Percentiles rank a stretch among this genome's conserved stretches.
Evolutionary conservation across 345 rosid genomes (phyloP).

Genomic region (Populus simonii): DNA sequence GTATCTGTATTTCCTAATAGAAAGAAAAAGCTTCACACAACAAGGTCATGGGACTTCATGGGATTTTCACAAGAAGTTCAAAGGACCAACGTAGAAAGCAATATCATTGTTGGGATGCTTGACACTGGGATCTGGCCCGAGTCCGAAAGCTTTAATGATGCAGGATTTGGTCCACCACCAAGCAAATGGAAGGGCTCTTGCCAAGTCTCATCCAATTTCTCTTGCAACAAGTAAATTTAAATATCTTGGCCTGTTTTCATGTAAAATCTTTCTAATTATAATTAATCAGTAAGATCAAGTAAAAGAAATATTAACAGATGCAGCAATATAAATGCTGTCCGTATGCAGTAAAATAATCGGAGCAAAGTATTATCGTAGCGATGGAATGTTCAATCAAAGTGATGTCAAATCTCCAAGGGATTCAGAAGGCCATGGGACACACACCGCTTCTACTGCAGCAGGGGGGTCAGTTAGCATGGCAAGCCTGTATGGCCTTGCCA

Average conservation of each 20-base stretch:
- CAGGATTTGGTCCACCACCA: slow-evolving; percentile 3
- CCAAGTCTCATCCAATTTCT: slow-evolving; percentile 18
- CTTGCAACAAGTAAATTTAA: slow-evolving; percentile 24
- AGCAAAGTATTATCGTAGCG: slow-evolving; percentile 28
- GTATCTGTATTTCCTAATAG: slow-evolving; percentile 10
- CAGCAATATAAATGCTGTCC: too few relatives aligned
- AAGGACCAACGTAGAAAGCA: background rate
- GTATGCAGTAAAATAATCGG: slow-evolving; percentile 35
- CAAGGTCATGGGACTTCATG: slow-evolving; percentile 15
- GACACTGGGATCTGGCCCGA: slow-evolving; percentile 15
- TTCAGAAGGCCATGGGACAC: slow-evolving; percentile 45
- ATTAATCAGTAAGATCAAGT: background rate
- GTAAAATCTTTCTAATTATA: background rate
- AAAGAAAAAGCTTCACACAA: background rate
- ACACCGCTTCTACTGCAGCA: slow-evolving; percentile 43
- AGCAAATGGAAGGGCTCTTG: slow-evolving; percentile 28
- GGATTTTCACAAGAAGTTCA: slow-evolving; percentile 1
- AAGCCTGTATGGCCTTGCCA: slow-evolving; percentile 11
- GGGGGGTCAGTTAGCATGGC: slow-evolving; percentile 23
- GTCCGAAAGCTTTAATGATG: slow-evolving; percentile 6
- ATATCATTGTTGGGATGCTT: slow-evolving; percentile 7
- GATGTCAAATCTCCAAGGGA: slow-evolving; percentile 32
- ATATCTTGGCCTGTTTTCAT: background rate
- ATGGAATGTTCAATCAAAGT: background rate
- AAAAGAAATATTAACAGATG: too few relatives aligned